Evolutionary conservation across 805 yeast genomes (phyloP).

Genomic region (Saccharomyces cerevisiae): DNA sequence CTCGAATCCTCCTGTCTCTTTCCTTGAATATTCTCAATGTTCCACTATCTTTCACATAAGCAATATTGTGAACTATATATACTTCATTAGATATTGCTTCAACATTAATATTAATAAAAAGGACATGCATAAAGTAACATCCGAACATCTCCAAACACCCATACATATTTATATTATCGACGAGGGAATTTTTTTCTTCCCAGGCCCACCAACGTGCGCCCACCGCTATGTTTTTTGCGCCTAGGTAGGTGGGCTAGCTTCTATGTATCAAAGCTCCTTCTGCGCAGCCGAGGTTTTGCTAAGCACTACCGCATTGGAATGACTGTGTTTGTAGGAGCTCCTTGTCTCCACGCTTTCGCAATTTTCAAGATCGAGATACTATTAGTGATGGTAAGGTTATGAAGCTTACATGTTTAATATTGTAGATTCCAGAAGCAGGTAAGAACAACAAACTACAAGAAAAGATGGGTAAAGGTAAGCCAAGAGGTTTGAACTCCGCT

Average conservation of each 20-base stretch:
- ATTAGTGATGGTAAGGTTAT: background rate
- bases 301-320: background rate
- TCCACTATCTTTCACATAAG: background rate
- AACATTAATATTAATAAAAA: background rate
- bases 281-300: background rate
- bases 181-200: background rate
- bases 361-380: background rate
- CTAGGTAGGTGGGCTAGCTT: background rate
- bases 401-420: background rate
- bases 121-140: background rate
- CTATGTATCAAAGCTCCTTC: background rate
- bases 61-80: background rate
- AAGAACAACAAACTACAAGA: background rate
- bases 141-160: background rate
- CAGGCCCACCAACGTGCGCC: no score
- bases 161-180: background rate
- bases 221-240: background rate
- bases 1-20: background rate
- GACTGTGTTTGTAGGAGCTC: background rate
- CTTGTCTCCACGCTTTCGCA: background rate
- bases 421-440: background rate
- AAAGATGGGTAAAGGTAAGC: constrained; percentile 96
- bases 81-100: background rate
- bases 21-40: background rate
- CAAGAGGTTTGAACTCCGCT: constrained; percentile 99